A percentile compares a stretch with the other conserved stretches of the same genome.
Evolutionary conservation across 176 grass and related monocot species (phyloP).

Genomic region (Bonia amplexicaulis): DNA sequence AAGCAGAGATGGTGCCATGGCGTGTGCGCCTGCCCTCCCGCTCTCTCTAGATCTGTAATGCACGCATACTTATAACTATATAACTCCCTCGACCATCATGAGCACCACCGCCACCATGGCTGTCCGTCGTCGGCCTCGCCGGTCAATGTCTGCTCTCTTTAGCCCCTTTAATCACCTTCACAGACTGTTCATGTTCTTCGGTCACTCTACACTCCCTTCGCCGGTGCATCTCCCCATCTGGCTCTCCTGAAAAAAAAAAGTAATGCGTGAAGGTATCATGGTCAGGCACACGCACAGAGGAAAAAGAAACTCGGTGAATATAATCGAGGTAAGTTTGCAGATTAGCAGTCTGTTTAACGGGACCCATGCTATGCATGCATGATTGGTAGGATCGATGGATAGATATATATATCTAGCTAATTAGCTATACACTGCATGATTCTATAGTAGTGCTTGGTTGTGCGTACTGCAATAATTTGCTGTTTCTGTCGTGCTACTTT

Average conservation of each 20-base stretch:
- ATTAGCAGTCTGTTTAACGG: background rate
- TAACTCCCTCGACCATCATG: conserved; percentile 30
- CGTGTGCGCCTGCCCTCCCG: background rate
- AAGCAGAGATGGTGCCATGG: conserved; percentile 14
- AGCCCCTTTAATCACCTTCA: background rate
- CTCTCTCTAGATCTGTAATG: background rate
- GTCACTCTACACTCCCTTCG: conserved; percentile 34
- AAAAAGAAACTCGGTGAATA: background rate
- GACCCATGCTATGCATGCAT: background rate
- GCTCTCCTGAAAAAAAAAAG: conserved; percentile 41
- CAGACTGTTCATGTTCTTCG: background rate
- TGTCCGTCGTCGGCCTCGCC: background rate
- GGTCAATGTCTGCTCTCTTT: background rate
- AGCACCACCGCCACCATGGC: conserved; percentile 16
- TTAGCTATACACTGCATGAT: background rate
- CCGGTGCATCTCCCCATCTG: conserved; percentile 50
- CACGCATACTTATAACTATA: conserved; percentile 37
- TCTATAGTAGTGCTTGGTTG: background rate
- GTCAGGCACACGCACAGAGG: conserved; percentile 9
- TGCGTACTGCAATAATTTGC: conserved; percentile 13
- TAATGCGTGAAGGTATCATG: background rate
- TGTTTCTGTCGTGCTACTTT: background rate
- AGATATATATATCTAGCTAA: background rate
- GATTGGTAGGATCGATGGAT: background rate
- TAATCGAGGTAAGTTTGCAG: conserved; percentile 26